Conservation (phyloP, 805 yeast species). For the Myxozyma nipponensis region DNA sequence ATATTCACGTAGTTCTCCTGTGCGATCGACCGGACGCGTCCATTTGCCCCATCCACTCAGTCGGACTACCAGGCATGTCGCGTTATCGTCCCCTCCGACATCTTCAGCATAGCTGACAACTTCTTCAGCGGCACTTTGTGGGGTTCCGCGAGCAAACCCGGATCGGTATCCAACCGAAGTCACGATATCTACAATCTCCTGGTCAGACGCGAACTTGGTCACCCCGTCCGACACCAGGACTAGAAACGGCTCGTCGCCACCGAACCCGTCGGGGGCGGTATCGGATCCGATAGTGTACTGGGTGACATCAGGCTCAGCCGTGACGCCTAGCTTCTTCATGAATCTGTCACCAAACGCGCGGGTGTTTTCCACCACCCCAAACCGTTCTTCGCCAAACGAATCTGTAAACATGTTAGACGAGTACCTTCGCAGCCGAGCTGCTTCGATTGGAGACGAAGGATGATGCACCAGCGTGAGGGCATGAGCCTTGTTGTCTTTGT, state of each 20-base stretch:
- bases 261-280: conserved; percentile 28
- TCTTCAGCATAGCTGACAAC: conserved; percentile 78
- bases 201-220: conserved; percentile 74
- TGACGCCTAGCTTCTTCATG: conserved; percentile 77
- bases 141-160: conserved; percentile 58
- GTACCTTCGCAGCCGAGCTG: conserved; percentile 62
- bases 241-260: conserved; percentile 53
- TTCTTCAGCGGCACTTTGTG: conserved; percentile 82
- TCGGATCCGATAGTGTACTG: conserved; percentile 64
- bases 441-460: conserved; percentile 77
- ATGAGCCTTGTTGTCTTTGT: conserved; percentile 72
- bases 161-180: conserved; percentile 44
- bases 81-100: conserved; percentile 90
- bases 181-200: conserved; percentile 83
- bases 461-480: conserved; percentile 78
- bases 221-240: conserved; percentile 85
- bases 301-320: conserved; percentile 86
- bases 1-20: conserved; percentile 76
- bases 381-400: conserved; percentile 89
- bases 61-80: conserved; percentile 81
- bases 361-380: conserved; percentile 81
- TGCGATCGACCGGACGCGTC: conserved; percentile 70
- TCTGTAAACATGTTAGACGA: conserved; percentile 68
- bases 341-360: conserved; percentile 86
- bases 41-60: conserved; percentile 92